Percentiles rank a stretch among this genome's conserved stretches.
Evolutionary conservation across 1,139 yeast species (phyloP).

Genomic region (Magnusiomyces sp.): DNA sequence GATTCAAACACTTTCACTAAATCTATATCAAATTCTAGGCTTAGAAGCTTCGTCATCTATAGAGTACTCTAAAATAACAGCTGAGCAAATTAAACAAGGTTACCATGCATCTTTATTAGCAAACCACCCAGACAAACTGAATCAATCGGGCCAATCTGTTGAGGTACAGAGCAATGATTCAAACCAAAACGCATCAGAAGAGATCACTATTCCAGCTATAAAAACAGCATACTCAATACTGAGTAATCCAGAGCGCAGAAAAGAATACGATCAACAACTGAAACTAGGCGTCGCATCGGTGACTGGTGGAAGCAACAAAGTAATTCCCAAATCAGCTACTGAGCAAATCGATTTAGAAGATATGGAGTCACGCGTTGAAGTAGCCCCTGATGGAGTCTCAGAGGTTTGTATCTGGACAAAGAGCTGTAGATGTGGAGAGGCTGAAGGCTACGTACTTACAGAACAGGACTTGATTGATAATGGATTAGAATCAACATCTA

Average conservation of each 20-base stretch:
- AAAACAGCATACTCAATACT: slow-evolving; percentile 55
- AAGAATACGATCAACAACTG: slow-evolving; percentile 43
- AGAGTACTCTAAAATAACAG: slow-evolving; percentile 29
- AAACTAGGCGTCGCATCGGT: slow-evolving; percentile 30
- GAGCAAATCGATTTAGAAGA: slow-evolving; percentile 48
- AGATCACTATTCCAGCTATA: slow-evolving; percentile 27
- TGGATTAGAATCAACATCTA: slow-evolving; percentile 42
- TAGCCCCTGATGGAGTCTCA: slow-evolving; percentile 20
- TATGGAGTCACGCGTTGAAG: slow-evolving; percentile 22
- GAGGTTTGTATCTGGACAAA: slow-evolving; percentile 37
- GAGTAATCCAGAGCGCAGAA: slow-evolving; percentile 34
- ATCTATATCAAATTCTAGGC: slow-evolving; percentile 47
- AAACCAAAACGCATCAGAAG: background rate
- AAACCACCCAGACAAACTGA: slow-evolving; percentile 70
- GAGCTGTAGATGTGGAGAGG: slow-evolving; percentile 60
- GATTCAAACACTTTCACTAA: slow-evolving; percentile 3
- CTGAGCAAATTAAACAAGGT: slow-evolving; percentile 46
- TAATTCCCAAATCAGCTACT: slow-evolving; percentile 35
- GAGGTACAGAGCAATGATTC: slow-evolving; percentile 27
- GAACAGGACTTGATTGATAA: slow-evolving; percentile 57
- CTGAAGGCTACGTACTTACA: slow-evolving; percentile 45
- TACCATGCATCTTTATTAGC: slow-evolving; percentile 51
- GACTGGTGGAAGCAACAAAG: slow-evolving; percentile 35
- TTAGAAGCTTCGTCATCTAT: slow-evolving; percentile 22
- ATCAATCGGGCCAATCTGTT: slow-evolving; percentile 10